A percentile compares a stretch with the other conserved stretches of the same genome.
phyloP scores from a whole-genome alignment of 2,329 filamentous ascomycete genomes.

The Cucurbitaria berberidis region DNA sequence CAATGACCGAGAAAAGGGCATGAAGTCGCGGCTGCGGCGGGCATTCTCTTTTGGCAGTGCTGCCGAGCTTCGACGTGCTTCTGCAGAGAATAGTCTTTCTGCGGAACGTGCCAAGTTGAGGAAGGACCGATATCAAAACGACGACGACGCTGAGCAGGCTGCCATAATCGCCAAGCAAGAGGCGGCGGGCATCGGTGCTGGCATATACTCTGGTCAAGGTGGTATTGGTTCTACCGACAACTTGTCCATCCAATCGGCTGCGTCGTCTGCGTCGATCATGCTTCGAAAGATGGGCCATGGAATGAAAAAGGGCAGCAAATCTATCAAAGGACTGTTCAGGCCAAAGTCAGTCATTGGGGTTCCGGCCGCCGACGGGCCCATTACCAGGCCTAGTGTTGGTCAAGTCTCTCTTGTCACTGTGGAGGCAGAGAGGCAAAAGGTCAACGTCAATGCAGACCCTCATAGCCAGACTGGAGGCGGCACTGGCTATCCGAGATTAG shows the following conservation, averaged over 20 bases:
- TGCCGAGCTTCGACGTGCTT: conserved; percentile 82
- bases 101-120: conserved; percentile 63
- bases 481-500: conserved; percentile 83
- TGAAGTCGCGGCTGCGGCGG: conserved; percentile 84
- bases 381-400: conserved; percentile 73
- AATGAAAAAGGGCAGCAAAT: conserved; percentile 93
- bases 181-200: conserved; percentile 86
- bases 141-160: conserved; percentile 85
- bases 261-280: conserved; percentile 90
- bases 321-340: conserved; percentile 90
- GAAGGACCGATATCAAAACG: conserved; percentile 58
- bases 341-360: conserved; percentile 90
- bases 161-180: conserved; percentile 93
- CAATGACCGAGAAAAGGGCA: conserved; percentile 82
- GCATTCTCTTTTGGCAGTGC: conserved; percentile 98
- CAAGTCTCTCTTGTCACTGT: conserved; percentile 94
- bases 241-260: conserved; percentile 86
- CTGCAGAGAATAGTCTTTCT: conserved; percentile 64
- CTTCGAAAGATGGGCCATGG: conserved; percentile 98
- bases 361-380: conserved; percentile 70
- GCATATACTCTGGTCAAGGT: conserved; percentile 87
- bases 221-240: conserved; percentile 96
- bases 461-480: conserved; percentile 72
- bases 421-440: conserved; percentile 85
- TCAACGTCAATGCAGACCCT: conserved; percentile 76